Evolutionary conservation across 345 rosid species (phyloP).

Genomic region (Citrus unshiu): DNA sequence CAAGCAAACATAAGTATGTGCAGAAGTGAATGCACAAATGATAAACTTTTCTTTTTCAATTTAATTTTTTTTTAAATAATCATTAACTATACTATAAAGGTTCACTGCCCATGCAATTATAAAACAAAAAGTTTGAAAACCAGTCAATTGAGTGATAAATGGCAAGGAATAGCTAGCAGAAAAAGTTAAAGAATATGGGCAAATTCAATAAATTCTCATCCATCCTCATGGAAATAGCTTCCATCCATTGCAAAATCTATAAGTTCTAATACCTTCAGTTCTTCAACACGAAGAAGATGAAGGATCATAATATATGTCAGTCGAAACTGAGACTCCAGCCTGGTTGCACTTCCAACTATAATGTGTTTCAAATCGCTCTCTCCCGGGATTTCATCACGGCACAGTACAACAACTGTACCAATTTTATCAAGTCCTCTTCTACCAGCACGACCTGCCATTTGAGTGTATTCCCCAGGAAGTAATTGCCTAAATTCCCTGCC

Average conservation of each 20-base stretch:
- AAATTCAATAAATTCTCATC: neutral
- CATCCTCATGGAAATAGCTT: neutral
- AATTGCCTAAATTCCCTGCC: conserved; percentile 84
- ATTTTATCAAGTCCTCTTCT: conserved; percentile 95
- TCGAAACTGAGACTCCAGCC: conserved; percentile 89
- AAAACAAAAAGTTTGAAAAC: neutral
- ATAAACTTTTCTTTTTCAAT: neutral
- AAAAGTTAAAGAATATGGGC: neutral
- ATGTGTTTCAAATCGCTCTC: conserved; percentile 57
- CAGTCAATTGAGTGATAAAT: neutral
- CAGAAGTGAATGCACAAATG: neutral
- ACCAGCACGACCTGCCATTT: conserved; percentile 99
- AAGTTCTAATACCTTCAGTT: conserved; percentile 67
- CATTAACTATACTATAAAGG: neutral
- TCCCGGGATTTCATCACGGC: conserved; percentile 92
- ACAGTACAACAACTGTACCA: conserved; percentile 91
- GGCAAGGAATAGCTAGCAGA: conserved; percentile 10
- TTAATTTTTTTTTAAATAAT: neutral
- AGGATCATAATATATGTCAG: conserved; percentile 94
- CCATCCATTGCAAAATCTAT: conserved; percentile 1
- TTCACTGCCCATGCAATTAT: neutral
- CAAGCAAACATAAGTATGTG: neutral
- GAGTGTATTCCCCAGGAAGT: conserved; percentile 98
- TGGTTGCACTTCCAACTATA: conserved; percentile 83
- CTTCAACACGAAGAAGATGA: conserved; percentile 98